These are phyloP conservation scores for Powellomyces hirtus DNA, from an alignment of 192 early-diverging fungal genomes.

Conservation along the genomic window DNA sequence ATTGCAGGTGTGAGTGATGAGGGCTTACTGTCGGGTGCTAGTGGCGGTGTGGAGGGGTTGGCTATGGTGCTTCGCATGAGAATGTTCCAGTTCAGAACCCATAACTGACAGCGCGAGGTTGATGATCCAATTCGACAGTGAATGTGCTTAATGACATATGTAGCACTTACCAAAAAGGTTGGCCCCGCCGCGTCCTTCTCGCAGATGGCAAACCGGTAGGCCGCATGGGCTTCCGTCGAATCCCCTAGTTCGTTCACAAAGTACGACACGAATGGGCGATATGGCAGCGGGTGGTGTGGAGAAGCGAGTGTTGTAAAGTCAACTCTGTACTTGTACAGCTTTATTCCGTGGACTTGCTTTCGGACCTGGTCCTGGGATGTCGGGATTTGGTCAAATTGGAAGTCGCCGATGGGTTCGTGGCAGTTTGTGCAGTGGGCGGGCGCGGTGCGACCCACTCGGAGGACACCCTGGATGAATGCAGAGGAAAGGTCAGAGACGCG, in stretches of 20 bases:
- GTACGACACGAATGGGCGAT: conserved; percentile 9
- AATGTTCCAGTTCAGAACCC: conserved; percentile 34
- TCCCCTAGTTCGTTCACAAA: conserved; percentile 39
- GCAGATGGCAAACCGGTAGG: conserved; percentile 29
- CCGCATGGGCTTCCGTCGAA: conserved; percentile 36
- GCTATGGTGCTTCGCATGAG: conserved; percentile 8
- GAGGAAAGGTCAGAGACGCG: too few relatives aligned
- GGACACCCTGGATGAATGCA: conserved; percentile 18
- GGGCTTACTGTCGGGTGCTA: background rate
- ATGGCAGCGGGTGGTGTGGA: background rate
- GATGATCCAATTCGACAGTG: background rate
- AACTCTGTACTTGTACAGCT: conserved; percentile 22
- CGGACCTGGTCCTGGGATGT: background rate
- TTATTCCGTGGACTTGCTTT: conserved; percentile 12
- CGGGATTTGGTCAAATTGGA: conserved; percentile 13
- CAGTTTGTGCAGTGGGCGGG: conserved; percentile 22
- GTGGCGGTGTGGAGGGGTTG: background rate
- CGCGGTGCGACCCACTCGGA: conserved; percentile 24
- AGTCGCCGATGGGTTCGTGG: conserved; percentile 26
- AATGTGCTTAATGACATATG: background rate
- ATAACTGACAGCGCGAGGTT: conserved; percentile 15
- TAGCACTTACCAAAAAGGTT: conserved; percentile 24
- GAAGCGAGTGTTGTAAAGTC: background rate
- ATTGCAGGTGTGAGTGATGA: background rate
- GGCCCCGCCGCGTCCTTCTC: conserved; percentile 1